Evolutionary conservation across 2,329 filamentous ascomycete genomes (phyloP), one percentile per base, ranked within the genome.

Genomic region (Huntiella abstrusa): DNA sequence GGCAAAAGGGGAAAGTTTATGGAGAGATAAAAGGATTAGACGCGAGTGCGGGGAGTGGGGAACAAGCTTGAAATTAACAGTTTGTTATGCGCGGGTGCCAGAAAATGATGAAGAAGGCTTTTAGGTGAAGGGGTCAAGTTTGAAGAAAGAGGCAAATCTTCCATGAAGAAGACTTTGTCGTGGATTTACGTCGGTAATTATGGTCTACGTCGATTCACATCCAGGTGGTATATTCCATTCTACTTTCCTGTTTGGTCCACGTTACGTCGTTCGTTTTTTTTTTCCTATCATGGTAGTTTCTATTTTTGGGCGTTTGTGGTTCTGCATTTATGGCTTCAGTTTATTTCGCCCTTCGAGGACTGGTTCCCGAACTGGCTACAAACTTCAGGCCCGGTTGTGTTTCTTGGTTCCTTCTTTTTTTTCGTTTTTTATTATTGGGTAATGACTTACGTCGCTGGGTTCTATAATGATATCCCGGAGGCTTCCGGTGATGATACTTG

Each of bases 11-110:
- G 59, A 56, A 50, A 73, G 81, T 58, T 83, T 96, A 53, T 96
- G 87, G 80, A 71, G 69, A 41, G 82, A 95, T 57, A 73, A 70
- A 47, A 70, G 70, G 7, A 63, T 96, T 22, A 65, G 96, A 41
- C 67, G 74, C 12, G 91, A 98, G 63, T 95, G 87, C 56, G 83
- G 92, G 62, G 78, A 81, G 59, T 78, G 82, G 58, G 79, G 82
- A 11, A 92, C 87, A 1, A 92, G 82, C 52, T 79, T 96, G 60
- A 86, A 88, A 60, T 69, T 96, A 55, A 76, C 92, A 60, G 87
- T 96, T 49, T 92, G 86, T 54, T 85, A 93, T 58, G 87, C 86
- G 12, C 81, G 88, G 56, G 84, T 88, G 51, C 86, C 86, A 4
- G 68, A 73, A 33, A 17, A 34, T 16, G 41, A 41, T 4, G 22